Conservation (phyloP, 106 monocot genomes). For the Chionographis japonica region DNA sequence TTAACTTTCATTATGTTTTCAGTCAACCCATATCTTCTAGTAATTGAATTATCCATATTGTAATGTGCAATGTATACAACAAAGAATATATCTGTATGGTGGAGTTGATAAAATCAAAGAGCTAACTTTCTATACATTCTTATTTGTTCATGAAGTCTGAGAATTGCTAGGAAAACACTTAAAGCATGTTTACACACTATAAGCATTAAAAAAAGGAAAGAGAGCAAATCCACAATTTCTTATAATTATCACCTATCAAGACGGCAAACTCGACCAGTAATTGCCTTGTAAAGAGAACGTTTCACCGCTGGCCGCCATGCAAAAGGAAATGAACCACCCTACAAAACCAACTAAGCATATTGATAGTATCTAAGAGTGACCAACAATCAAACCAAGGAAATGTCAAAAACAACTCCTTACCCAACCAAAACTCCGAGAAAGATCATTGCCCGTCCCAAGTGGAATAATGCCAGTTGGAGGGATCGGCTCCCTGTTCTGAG, state of each 20-base stretch:
- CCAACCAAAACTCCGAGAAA: slow-evolving; percentile 88
- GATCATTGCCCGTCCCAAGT: slow-evolving; percentile 93
- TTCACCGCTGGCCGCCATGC: slow-evolving; percentile 56
- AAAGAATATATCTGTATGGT: too few species aligned
- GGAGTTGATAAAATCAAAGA: too few species aligned
- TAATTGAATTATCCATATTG: too few species aligned
- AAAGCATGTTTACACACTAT: too few species aligned
- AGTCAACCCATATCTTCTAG: too few species aligned
- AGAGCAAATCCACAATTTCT: too few species aligned
- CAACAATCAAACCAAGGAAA: background rate
- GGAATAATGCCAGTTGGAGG: slow-evolving; percentile 78
- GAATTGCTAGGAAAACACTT: too few species aligned
- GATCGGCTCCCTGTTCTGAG: slow-evolving; percentile 59
- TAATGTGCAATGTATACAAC: too few species aligned
- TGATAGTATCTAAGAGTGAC: background rate
- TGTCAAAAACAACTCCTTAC: slow-evolving; percentile 27
- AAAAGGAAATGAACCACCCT: slow-evolving; percentile 70
- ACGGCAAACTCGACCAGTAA: slow-evolving; percentile 41
- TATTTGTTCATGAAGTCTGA: too few species aligned
- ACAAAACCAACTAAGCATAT: background rate
- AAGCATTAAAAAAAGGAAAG: too few species aligned
- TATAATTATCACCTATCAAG: slow-evolving; percentile 45
- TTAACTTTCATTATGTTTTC: too few species aligned
- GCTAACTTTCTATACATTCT: too few species aligned
- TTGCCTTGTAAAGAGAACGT: slow-evolving; percentile 35